A percentile compares a stretch with the other conserved stretches of the same genome.
These are phyloP conservation scores for Boechera stricta DNA, from an alignment of 345 rosid genomes.

Conservation along the genomic window DNA sequence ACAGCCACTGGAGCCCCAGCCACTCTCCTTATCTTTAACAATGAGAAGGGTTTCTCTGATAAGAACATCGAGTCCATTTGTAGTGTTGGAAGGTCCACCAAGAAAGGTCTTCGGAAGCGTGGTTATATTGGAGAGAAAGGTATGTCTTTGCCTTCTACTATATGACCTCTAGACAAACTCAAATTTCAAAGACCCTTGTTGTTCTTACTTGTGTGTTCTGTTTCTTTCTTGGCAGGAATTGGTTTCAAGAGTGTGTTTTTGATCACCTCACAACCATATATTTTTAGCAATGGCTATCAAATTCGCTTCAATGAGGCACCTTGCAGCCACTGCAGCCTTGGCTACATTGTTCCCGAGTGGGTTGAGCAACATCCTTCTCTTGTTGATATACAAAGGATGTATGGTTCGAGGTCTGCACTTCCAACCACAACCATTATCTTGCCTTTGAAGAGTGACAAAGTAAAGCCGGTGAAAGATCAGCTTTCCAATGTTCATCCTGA, in stretches of 20 bases:
- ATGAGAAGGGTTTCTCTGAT: conserved; percentile 66
- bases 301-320: conserved; percentile 71
- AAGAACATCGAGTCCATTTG: conserved; percentile 71
- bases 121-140: conserved; percentile 91
- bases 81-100: conserved; percentile 70
- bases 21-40: conserved; percentile 68
- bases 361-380: conserved; percentile 63
- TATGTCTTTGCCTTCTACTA: conserved; percentile 13
- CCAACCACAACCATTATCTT: conserved; percentile 67
- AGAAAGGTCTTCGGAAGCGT: conserved; percentile 64
- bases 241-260: conserved; percentile 78
- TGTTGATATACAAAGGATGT: conserved; percentile 53
- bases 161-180: neutral
- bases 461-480: conserved; percentile 68
- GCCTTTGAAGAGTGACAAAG: conserved; percentile 72
- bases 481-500: conserved; percentile 75
- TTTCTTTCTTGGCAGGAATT: conserved; percentile 53
- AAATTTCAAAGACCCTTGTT: neutral
- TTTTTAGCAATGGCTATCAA: conserved; percentile 75
- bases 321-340: conserved; percentile 63
- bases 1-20: conserved; percentile 71
- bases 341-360: conserved; percentile 85
- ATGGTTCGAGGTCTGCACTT: conserved; percentile 54
- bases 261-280: conserved; percentile 59
- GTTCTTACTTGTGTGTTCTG: conserved; percentile 4